These are phyloP conservation scores for Aurifilum marmelostoma DNA, from an alignment of 2,329 filamentous ascomycete species.

Conservation along the genomic window DNA sequence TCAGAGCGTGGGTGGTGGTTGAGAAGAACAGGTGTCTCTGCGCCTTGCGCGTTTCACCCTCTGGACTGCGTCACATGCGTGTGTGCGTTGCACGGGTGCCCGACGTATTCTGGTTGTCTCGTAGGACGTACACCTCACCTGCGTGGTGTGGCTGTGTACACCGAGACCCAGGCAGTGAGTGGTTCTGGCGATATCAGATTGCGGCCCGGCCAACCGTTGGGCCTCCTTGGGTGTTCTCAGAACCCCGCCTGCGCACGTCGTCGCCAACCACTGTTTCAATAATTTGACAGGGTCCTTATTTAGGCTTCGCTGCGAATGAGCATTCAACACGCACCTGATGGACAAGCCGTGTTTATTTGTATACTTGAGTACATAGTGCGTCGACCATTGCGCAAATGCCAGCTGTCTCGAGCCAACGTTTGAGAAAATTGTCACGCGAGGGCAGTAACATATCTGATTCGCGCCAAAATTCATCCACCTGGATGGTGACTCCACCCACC, in stretches of 20 bases:
- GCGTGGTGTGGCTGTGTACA: slow-evolving; percentile 8
- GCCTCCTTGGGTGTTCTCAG: neutral
- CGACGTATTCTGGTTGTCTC: neutral
- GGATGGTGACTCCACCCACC: neutral
- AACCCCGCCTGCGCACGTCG: neutral
- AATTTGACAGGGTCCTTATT: neutral
- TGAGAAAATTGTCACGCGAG: neutral
- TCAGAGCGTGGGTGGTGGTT: neutral
- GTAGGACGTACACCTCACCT: neutral
- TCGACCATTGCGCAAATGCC: neutral
- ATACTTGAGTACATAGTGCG: neutral
- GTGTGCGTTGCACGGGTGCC: slow-evolving; percentile 10
- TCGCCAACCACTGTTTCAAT: neutral
- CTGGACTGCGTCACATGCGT: slow-evolving; percentile 22
- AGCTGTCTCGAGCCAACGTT: neutral
- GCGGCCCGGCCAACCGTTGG: neutral
- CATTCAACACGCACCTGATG: too few relatives aligned
- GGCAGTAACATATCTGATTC: neutral
- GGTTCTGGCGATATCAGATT: neutral
- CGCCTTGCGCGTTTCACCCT: slow-evolving; percentile 1
- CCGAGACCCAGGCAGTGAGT: neutral
- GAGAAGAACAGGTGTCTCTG: slow-evolving; percentile 12
- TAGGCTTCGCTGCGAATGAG: neutral
- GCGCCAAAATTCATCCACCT: neutral
- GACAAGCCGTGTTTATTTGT: neutral